Evolutionary conservation across 2,329 filamentous ascomycete genomes (phyloP).

Genomic region (Lasiodiplodia citricola): DNA sequence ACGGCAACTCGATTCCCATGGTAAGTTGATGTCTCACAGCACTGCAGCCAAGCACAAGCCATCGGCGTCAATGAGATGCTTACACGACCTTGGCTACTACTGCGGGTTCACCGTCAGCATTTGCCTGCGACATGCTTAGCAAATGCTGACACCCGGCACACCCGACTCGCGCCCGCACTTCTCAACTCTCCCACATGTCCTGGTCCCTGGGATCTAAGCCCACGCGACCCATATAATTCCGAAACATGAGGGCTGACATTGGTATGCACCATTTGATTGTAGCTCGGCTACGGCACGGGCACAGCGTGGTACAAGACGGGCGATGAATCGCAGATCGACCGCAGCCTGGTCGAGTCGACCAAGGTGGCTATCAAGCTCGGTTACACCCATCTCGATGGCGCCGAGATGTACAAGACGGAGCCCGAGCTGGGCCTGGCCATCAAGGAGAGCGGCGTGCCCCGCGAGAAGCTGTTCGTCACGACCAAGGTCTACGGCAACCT

Average conservation of each 20-base stretch:
- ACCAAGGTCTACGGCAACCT: slow-evolving; percentile 62
- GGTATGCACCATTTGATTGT: neutral
- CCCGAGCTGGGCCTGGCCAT: slow-evolving; percentile 56
- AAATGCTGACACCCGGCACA: neutral
- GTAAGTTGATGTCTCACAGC: slow-evolving; percentile 41
- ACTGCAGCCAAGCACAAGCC: neutral
- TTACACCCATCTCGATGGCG: slow-evolving; percentile 75
- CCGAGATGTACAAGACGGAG: slow-evolving; percentile 65
- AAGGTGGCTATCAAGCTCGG: slow-evolving; percentile 71
- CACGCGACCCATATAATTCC: too few relatives aligned
- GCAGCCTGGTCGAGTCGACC: slow-evolving; percentile 60
- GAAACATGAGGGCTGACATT: neutral
- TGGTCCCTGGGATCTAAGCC: too few relatives aligned
- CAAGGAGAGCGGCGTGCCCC: slow-evolving; percentile 49
- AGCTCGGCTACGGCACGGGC: slow-evolving; percentile 75
- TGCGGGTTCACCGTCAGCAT: neutral
- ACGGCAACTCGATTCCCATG: slow-evolving; percentile 75
- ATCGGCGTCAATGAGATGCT: neutral
- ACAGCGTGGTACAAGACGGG: slow-evolving; percentile 67
- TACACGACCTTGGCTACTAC: neutral
- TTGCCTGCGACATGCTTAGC: neutral
- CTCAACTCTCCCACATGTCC: neutral
- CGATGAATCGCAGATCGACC: slow-evolving; percentile 59
- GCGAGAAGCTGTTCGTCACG: slow-evolving; percentile 57
- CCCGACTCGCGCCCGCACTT: neutral